Base-by-base conservation (phyloP, 2,329 filamentous ascomycete species). In the Penicillium sp. region DNA sequence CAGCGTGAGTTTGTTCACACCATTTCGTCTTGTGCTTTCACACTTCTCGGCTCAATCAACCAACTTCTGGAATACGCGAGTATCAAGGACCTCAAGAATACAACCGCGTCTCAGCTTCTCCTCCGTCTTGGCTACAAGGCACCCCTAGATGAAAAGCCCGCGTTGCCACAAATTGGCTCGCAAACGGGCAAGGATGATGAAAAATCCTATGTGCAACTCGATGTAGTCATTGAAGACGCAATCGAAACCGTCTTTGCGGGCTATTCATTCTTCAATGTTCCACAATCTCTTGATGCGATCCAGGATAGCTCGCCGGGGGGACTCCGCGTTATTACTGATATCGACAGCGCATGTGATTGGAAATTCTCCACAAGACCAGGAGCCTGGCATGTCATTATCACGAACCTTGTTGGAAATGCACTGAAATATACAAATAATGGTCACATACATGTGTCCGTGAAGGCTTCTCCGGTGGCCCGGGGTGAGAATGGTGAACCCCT, bases 391-490 rank as follows among this genome's bases (percentile, higher is more conserved):
- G 67, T 75, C 3, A 71, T 80, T 26, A 66, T 77, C 26, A 78
- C 77, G 73, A 79, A 79, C 49, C 51, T 79, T 2, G 71, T 79
- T 9, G 74, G 74, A 3, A 80, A 80, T 60, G 70, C 76, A 0
- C 62, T 80, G 8, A 80, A 79, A 52, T 78, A 79, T 54, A 79
- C 75, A 0, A 54, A 60, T 1, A 55, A 65, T 4, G 76, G 77
- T 0, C 73, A 68, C 42, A 74, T 80, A 18, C 62, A 65, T 2
- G 61, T 78, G 1, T 64, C 59, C 1, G 45, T 76, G n/a, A 63
- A 65, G 18, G 63, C 66, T 15, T 43, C 13, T 2, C 26, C 16
- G 23, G 23, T 7, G 4, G n/a, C 21, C 13, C 13, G 4, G 13
- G 10, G 4, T n/a, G 42, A 7, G 33, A 23, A 15, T 10, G 33